phyloP scores from a whole-genome alignment of 306 rosid species.

The Erythrophleum fordii region DNA sequence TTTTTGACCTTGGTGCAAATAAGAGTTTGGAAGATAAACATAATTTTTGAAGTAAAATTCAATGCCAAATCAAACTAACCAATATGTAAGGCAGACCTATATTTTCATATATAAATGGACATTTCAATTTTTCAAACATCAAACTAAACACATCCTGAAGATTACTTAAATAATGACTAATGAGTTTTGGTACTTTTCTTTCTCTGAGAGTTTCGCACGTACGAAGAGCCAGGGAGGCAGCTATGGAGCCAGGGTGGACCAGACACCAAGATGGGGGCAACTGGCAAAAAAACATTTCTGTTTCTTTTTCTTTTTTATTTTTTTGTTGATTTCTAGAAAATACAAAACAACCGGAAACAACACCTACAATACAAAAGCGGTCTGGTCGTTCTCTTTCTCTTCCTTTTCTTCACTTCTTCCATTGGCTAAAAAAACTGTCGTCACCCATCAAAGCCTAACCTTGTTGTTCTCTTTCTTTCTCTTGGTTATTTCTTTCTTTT shows the following conservation, averaged over 20 bases:
- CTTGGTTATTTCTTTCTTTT: neutral
- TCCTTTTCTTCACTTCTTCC: conserved; percentile 38
- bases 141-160: no score
- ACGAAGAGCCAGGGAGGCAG: neutral
- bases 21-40: no score
- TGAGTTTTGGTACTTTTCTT: no score
- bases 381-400: conserved; percentile 30
- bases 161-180: no score
- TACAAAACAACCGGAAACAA: conserved; percentile 32
- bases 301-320: neutral
- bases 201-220: neutral
- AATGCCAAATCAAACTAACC: no score
- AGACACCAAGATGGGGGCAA: conserved; percentile 11
- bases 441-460: conserved; percentile 26
- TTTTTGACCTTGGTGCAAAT: no score
- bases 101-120: no score
- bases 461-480: neutral
- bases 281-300: neutral
- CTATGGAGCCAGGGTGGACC: neutral
- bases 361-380: conserved; percentile 27
- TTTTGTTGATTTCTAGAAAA: conserved; percentile 29
- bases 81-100: no score
- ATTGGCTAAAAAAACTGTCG: conserved; percentile 41
- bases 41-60: no score
- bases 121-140: no score